These are phyloP conservation scores for Xylariaceae sp. DNA, from an alignment of 2,329 filamentous ascomycete species.

Conservation along the genomic window DNA sequence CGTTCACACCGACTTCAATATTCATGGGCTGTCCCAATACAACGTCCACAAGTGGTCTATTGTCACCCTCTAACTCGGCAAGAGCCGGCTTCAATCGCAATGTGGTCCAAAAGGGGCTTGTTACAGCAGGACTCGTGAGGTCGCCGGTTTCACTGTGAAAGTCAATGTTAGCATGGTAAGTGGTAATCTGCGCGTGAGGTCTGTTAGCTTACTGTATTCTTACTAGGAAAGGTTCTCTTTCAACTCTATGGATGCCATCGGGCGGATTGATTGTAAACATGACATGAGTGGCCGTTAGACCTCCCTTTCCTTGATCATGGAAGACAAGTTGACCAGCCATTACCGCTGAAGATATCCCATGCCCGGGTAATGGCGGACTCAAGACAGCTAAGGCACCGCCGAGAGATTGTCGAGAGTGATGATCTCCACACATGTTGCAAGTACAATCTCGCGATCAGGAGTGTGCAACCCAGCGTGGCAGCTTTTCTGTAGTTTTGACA, in stretches of 20 bases:
- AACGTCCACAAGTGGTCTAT: slow-evolving; percentile 39
- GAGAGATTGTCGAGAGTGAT: slow-evolving; percentile 45
- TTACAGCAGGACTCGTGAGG: slow-evolving; percentile 46
- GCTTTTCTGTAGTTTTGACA: too few species aligned
- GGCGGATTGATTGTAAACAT: slow-evolving; percentile 45
- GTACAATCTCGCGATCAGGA: background rate
- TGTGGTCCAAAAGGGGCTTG: slow-evolving; percentile 51
- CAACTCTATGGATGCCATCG: slow-evolving; percentile 25
- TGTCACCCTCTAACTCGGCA: slow-evolving; percentile 3
- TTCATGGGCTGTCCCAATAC: slow-evolving; percentile 48
- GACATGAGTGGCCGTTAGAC: slow-evolving; percentile 46
- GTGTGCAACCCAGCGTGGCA: too few species aligned
- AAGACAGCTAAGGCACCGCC: slow-evolving; percentile 56
- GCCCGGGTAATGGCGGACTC: slow-evolving; percentile 35
- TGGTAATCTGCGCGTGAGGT: background rate
- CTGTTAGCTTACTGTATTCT: slow-evolving; percentile 51
- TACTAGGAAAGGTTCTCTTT: slow-evolving; percentile 41
- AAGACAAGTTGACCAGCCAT: slow-evolving; percentile 46
- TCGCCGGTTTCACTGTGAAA: slow-evolving; percentile 49
- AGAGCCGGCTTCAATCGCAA: slow-evolving; percentile 41
- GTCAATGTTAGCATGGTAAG: slow-evolving; percentile 12
- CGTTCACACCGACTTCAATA: slow-evolving; percentile 51
- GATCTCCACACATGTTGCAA: slow-evolving; percentile 52
- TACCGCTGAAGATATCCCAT: slow-evolving; percentile 4
- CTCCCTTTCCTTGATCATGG: slow-evolving; percentile 47